These are phyloP conservation scores for Avicennia marina DNA, from an alignment of 257 asterid species.

Conservation along the genomic window DNA sequence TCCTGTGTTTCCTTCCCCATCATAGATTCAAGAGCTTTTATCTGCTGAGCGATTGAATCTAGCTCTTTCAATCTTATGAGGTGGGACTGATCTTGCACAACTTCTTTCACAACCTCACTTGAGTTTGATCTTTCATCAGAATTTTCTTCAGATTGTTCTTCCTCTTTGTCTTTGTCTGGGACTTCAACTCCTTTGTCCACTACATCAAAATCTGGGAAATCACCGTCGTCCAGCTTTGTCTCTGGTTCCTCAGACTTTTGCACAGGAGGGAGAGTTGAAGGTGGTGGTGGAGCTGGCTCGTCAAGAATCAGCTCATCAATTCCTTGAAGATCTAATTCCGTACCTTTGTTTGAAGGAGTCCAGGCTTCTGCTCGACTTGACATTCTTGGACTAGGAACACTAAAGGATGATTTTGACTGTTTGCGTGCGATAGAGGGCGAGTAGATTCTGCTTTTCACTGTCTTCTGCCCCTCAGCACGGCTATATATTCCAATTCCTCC, in stretches of 20 bases:
- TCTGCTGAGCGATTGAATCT: not conserved
- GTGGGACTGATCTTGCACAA: conserved; percentile 50
- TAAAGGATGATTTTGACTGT: conserved; percentile 74
- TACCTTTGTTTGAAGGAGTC: conserved; percentile 58
- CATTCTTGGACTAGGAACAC: conserved; percentile 72
- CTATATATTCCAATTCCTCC: conserved; percentile 51
- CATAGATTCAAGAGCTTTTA: not conserved
- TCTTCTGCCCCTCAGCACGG: not conserved
- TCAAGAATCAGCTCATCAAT: too few species aligned
- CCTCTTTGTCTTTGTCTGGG: conserved; percentile 10
- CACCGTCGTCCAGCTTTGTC: conserved; percentile 46
- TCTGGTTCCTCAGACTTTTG: too few species aligned
- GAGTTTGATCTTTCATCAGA: too few species aligned
- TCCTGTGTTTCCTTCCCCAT: too few species aligned
- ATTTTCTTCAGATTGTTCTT: too few species aligned
- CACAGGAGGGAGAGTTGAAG: too few species aligned
- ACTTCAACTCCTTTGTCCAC: conserved; percentile 87
- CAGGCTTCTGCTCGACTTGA: conserved; percentile 30
- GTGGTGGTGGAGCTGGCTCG: too few species aligned
- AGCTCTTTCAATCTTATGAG: too few species aligned
- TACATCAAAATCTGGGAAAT: conserved; percentile 71
- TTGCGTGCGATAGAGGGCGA: conserved; percentile 36
- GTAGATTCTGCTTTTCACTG: not conserved
- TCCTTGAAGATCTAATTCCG: conserved; percentile 31
- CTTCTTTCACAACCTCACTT: conserved; percentile 65